These are phyloP conservation scores for Naganishia onofrii DNA, from an alignment of 768 basidiomycete species.

Conservation along the genomic window DNA sequence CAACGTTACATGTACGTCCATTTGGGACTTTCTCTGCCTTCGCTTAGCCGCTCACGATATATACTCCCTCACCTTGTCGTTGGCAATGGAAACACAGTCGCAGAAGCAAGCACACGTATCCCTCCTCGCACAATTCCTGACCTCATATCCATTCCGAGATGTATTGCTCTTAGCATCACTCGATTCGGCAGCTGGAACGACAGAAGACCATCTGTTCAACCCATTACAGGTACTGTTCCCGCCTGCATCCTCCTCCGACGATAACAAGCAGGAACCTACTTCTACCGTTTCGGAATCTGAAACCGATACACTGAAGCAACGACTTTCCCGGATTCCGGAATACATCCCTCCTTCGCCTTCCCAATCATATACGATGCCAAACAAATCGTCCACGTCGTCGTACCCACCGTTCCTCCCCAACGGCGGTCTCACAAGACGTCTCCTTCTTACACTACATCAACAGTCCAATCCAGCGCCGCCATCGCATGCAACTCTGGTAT, in stretches of 20 bases:
- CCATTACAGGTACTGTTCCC: conserved; percentile 12
- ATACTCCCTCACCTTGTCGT: no score
- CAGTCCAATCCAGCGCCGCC: not conserved
- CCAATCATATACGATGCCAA: no score
- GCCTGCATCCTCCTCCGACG: not conserved
- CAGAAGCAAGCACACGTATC: conserved; percentile 22
- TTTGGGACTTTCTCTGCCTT: not conserved
- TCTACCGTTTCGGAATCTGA: no score
- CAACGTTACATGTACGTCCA: conserved; percentile 11
- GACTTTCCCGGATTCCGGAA: not conserved
- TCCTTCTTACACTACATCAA: not conserved
- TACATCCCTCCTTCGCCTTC: not conserved
- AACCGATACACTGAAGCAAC: not conserved
- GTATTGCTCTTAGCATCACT: conserved; percentile 24
- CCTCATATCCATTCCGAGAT: conserved; percentile 1
- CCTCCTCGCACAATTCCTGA: conserved; percentile 18
- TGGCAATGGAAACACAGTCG: not conserved
- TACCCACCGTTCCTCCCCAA: conserved; percentile 1
- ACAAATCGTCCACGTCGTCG: no score
- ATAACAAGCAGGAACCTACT: no score
- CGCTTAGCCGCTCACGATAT: no score
- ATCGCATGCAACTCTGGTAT: conserved; percentile 4
- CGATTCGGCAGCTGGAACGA: conserved; percentile 23
- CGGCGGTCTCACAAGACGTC: not conserved
- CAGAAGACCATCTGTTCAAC: conserved; percentile 18